Evolutionary conservation across 306 rosid species (phyloP).

Genomic region (Lathyrus aphaca): DNA sequence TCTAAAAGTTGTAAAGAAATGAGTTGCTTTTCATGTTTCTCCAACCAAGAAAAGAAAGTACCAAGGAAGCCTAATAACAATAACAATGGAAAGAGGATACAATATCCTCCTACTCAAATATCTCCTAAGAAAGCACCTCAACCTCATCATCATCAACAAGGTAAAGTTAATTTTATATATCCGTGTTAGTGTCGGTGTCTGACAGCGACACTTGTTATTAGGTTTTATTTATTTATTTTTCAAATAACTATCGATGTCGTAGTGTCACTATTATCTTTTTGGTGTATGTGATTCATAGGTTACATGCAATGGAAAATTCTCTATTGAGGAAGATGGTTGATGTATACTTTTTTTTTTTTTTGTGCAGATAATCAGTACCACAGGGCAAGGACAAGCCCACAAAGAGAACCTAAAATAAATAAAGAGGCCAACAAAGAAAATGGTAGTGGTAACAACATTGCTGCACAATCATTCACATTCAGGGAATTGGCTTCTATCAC

Average conservation of each 20-base stretch:
- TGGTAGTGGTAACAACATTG: constrained; percentile 50
- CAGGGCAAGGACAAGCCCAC: constrained; percentile 39
- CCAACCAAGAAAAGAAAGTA: constrained; percentile 57
- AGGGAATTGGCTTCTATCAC: constrained; percentile 85
- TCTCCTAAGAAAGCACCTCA: constrained; percentile 46
- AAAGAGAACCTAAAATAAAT: constrained; percentile 40
- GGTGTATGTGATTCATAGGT: too few relatives aligned
- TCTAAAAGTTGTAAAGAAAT: constrained; percentile 40
- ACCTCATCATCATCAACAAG: constrained; percentile 39
- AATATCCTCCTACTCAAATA: constrained; percentile 10
- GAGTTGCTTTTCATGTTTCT: constrained; percentile 89
- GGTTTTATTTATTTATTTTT: too few relatives aligned
- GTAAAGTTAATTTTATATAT: constrained; percentile 38
- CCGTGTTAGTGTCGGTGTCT: too few relatives aligned
- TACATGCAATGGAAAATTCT: not conserved
- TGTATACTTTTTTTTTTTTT: constrained; percentile 19
- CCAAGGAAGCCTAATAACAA: constrained; percentile 39
- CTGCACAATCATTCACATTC: constrained; percentile 79
- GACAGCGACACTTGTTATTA: too few relatives aligned
- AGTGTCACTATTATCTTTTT: too few relatives aligned
- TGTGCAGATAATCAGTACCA: constrained; percentile 45
- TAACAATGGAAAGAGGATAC: constrained; percentile 35
- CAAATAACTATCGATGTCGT: too few relatives aligned
- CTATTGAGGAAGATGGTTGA: not conserved
- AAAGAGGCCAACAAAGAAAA: constrained; percentile 46